Base-by-base conservation (phyloP, 2,329 filamentous ascomycete genomes). In the Bisporella sp. region DNA sequence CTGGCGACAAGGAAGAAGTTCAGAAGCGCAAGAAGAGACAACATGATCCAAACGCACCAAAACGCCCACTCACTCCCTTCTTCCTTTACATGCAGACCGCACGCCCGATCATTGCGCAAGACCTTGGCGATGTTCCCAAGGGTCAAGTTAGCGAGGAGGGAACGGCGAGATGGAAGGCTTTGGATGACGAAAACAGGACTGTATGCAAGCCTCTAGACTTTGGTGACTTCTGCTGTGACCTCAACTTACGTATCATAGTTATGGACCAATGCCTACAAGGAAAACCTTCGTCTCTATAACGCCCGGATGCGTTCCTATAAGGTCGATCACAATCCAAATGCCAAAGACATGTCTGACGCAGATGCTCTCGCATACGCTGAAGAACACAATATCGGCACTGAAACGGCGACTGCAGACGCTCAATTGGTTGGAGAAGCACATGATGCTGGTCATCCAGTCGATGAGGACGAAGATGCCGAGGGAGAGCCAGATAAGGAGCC, bases 11-110 rank as follows among this genome's bases (percentile, higher is more conserved):
- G 7, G 79, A 82, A 63, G 81, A 83, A 68, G 87, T 89, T 78
- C 90, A 90, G 78, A 90, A 93, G 77, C 85, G 87, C 69, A 92
- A 93, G 78, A 91, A 91, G 76, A 81, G 84, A 54, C 83, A 82
- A 41, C 84, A 87, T 64, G 92, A 97, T 68, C 91, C 91, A 59
- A 95, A 96, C 68, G 91, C 91, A 5, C 92, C 92, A 53, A 97
- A 96, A 80, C 84, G 91, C 46, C 91, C 92, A 6, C 71, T 96
- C 64, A 97, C 92, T 5, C 90, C 92, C 2, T 96, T 95, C 75
- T 96, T 97, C 75, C 75, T 96, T 54, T 97, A 90, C 74, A 89
- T 95, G 77, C 87, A 95, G 68, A 85, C 87, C 57, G 89, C 89
- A 57, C 87, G 93, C 46, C 79, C 84, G 47, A 85, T 88, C 66